Conservation (phyloP, 306 rosid genomes). For the Vigna mungo region DNA sequence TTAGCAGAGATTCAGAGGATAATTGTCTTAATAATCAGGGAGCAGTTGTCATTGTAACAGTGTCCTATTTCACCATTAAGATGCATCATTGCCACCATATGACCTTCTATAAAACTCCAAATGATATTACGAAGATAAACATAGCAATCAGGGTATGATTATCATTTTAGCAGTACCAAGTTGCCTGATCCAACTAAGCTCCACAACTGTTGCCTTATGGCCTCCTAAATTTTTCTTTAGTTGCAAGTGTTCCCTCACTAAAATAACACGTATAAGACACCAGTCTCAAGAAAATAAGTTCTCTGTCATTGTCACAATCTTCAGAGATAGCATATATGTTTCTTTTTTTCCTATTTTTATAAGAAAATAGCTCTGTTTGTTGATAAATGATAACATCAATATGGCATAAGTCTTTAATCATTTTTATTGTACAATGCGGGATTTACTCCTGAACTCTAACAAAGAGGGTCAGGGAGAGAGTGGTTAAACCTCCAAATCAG, state of each 20-base stretch:
- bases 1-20: constrained; percentile 12
- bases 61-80: not conserved
- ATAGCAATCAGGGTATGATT: not conserved
- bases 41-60: not conserved
- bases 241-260: not conserved
- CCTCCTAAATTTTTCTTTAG: constrained; percentile 10
- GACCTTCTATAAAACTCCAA: not conserved
- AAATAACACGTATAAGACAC: not conserved
- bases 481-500: not conserved
- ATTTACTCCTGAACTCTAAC: not conserved
- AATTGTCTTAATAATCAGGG: not conserved
- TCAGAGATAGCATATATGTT: not conserved
- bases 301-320: not conserved
- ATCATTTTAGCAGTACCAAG: constrained; percentile 16
- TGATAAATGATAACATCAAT: not conserved
- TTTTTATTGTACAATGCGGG: not conserved
- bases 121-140: not conserved
- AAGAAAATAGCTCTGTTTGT: not conserved
- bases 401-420: not conserved
- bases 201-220: not conserved
- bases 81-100: not conserved
- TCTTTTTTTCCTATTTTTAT: not conserved
- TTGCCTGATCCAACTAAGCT: not conserved
- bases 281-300: not conserved
- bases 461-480: not conserved